Base-by-base conservation (phyloP, 805 yeast genomes). In the Yamadazyma sp. region DNA sequence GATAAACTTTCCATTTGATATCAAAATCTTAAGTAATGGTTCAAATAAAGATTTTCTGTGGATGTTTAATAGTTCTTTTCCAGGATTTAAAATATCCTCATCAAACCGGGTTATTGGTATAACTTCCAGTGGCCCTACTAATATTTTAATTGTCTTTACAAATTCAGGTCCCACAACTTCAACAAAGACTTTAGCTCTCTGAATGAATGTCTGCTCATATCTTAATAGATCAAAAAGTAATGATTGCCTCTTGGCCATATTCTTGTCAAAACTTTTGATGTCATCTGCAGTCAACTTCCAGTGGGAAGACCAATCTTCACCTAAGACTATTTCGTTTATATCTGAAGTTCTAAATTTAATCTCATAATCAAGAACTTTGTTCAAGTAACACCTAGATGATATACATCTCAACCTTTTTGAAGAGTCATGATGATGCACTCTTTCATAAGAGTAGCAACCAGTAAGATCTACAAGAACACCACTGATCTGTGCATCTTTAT, bases 151-250 rank as follows among this genome's bases (percentile, higher is more conserved):
- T 1, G 55, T 56, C 21, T 56, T 56, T 12, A 65, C 45, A 31
- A 67, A 66, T 33, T 57, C 65, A 0, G 73, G 73, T 0, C 65
- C 72, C 4, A 64, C 71, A 5, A 52, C 37, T 23, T 74, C 75
- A 3, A 82, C 64, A 35, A 85, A 81, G 3, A 82, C 76, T 42
- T 71, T 69, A 2, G 88, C 81, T 49, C 86, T 72, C 31, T 75
- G 78, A 16, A 85, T 71, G 34, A 82, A 82, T 12, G 77, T 71
- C 47, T 82, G 86, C 45, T 86, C 95, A 30, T 78, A 73, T 37
- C 78, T 68, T 19, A 86, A 75, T 31, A 86, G 60, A 52, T 86
- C 95, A 57, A 82, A 87, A 4, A 85, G 72, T 38, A 80, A 78
- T 37, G 86, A 80, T 53, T 86, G 95, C 23, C 78, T 69, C 48